A percentile compares a stretch with the other conserved stretches of the same genome.
Conservation (phyloP, 306 rosid genomes). For the Medicago ruthenica region DNA sequence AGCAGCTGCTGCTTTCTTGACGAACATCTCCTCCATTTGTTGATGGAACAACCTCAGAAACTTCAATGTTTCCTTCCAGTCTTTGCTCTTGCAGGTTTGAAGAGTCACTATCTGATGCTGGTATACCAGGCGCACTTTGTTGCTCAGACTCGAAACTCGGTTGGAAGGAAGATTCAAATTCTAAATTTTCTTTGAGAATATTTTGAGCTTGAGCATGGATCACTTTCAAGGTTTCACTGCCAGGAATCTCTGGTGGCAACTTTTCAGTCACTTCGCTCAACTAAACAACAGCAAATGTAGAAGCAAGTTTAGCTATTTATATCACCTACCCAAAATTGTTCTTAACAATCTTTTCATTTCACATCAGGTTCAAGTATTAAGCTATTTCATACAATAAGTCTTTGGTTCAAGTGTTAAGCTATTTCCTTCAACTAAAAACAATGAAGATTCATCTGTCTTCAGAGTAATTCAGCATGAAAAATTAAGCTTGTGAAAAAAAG, state of each 20-base stretch:
- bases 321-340: slow-evolving; percentile 18
- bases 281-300: slow-evolving; percentile 50
- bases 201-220: slow-evolving; percentile 63
- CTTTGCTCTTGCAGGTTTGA: slow-evolving; percentile 41
- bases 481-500: too few relatives aligned
- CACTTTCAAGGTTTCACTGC: slow-evolving; percentile 49
- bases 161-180: slow-evolving; percentile 36
- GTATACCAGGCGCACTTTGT: slow-evolving; percentile 42
- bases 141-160: slow-evolving; percentile 44
- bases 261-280: slow-evolving; percentile 58
- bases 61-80: slow-evolving; percentile 41
- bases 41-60: slow-evolving; percentile 38
- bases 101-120: slow-evolving; percentile 45
- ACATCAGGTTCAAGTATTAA: slow-evolving; percentile 12
- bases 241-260: slow-evolving; percentile 64
- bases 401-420: too few relatives aligned
- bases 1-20: slow-evolving; percentile 40
- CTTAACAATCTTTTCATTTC: background rate
- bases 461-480: too few relatives aligned
- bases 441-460: too few relatives aligned
- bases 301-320: slow-evolving; percentile 44
- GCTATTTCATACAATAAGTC: slow-evolving; percentile 11
- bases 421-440: too few relatives aligned
- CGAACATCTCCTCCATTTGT: slow-evolving; percentile 43
- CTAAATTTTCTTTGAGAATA: slow-evolving; percentile 49